A percentile compares a stretch with the other conserved stretches of the same genome.
Evolutionary conservation across 495 filamentous ascomycete species (phyloP).

Genomic region (Polyplosphaeria fusca): DNA sequence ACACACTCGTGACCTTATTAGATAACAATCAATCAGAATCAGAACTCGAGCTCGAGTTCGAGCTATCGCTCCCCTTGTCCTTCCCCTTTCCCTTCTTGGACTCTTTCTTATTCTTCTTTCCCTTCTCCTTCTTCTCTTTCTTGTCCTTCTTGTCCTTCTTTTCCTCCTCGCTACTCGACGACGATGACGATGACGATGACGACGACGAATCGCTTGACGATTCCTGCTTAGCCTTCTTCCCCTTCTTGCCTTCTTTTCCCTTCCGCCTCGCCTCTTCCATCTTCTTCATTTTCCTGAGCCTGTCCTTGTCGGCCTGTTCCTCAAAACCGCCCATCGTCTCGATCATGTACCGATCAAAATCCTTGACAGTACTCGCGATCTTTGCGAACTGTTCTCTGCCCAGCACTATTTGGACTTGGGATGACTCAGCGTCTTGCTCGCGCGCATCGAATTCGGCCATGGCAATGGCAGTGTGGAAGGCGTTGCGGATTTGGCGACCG

Average conservation of each 20-base stretch:
- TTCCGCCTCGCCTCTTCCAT: background rate
- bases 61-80: background rate
- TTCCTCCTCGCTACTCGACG: background rate
- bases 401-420: background rate
- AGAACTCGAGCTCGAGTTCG: background rate
- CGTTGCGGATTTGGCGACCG: constrained; percentile 21
- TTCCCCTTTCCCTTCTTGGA: background rate
- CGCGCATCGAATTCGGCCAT: constrained; percentile 6
- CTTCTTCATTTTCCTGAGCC: background rate
- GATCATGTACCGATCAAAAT: background rate
- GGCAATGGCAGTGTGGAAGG: constrained; percentile 15
- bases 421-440: background rate
- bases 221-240: background rate
- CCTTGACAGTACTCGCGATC: background rate
- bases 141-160: no score
- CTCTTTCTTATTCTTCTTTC: no score
- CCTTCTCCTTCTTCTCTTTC: no score
- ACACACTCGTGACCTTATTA: no score
- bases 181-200: no score
- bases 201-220: background rate
- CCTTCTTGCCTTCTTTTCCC: background rate
- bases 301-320: background rate
- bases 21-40: background rate
- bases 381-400: background rate
- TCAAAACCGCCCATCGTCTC: background rate